A percentile compares a stretch with the other conserved stretches of the same genome.
Evolutionary conservation across 305 asterid genomes (phyloP).

Genomic region (Fraxinus floribunda): DNA sequence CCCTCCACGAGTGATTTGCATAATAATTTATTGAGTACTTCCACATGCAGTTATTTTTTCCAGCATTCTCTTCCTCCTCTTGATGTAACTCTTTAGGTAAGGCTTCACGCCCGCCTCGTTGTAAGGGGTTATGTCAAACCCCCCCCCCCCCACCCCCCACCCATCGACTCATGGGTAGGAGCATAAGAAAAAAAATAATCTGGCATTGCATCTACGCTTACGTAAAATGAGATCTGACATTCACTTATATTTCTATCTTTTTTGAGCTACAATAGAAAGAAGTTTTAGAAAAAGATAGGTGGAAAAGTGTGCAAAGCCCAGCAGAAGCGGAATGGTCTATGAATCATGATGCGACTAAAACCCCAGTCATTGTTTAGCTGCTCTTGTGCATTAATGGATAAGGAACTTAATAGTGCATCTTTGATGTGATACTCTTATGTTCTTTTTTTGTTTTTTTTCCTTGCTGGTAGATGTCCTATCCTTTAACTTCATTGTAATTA

Average conservation of each 20-base stretch:
- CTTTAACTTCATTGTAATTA: not conserved
- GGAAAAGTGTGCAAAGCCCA: not conserved
- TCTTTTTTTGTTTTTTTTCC: not conserved
- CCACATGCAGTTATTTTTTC: not conserved
- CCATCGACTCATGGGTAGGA: not conserved
- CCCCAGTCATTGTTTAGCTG: not conserved
- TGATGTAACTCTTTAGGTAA: not conserved
- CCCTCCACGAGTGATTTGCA: not conserved
- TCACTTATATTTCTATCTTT: not conserved
- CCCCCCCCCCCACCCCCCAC: not conserved
- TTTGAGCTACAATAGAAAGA: not conserved
- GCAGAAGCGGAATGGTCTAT: not conserved
- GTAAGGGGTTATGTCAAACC: not conserved
- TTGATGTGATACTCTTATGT: not conserved
- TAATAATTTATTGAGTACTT: not conserved
- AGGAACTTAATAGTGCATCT: not conserved
- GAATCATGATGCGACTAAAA: not conserved
- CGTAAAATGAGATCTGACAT: not conserved
- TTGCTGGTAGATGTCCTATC: not conserved
- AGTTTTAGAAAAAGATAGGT: not conserved
- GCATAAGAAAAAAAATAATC: not conserved
- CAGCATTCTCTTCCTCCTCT: not conserved
- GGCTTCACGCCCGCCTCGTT: not conserved
- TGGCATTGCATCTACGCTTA: not conserved
- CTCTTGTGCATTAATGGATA: not conserved